Base-by-base conservation (phyloP, 306 rosid genomes). In the Pyrus bretschneideri region DNA sequence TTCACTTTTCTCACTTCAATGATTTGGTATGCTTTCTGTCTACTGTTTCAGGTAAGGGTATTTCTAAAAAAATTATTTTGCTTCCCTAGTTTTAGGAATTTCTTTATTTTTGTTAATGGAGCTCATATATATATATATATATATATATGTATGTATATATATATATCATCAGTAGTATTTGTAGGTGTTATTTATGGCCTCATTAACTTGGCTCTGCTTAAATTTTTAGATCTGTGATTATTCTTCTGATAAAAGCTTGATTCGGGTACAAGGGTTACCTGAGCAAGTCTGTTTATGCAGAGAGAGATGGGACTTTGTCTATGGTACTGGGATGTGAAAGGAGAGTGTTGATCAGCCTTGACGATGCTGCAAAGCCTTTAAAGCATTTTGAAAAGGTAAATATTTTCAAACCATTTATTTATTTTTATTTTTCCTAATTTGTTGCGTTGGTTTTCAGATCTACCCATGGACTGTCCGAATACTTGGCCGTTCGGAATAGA, bases 201-300 rank as follows among this genome's bases (percentile, higher is more conserved):
- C 25, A 60, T 42, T 54, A n/a, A 60, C 31, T 44, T 25, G 4
- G 69, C 46, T 46, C 29, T 83, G 79, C 74, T 79, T 72, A 83
- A 73, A 40, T 45, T 25, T 71, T 65, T 69, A 82, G 90, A 91
- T 89, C 89, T 76, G 80, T 80, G 88, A 85, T 70, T 84, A 78
- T 91, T 84, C 85, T 54, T 79, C 69, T 76, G 77, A 52, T 67
- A 76, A 72, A 79, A 67, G 59, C 45, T 70, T 61, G 70, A 73
- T 70, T 51, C 13, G 27, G 62, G 27, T 58, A n/a, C 62, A 22
- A 22, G 15, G 6, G 30, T 22, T 59, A 59, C 27, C 31, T 62
- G 38, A 62, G 38, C 31, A 18, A 62, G 35, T 29, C 67, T 29
- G 67, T 62, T 29, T 15, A 62, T 62, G 38, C 21, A 62, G 18